phyloP scores from a whole-genome alignment of 2,329 filamentous ascomycete species.

The Botrytis elliptica region DNA sequence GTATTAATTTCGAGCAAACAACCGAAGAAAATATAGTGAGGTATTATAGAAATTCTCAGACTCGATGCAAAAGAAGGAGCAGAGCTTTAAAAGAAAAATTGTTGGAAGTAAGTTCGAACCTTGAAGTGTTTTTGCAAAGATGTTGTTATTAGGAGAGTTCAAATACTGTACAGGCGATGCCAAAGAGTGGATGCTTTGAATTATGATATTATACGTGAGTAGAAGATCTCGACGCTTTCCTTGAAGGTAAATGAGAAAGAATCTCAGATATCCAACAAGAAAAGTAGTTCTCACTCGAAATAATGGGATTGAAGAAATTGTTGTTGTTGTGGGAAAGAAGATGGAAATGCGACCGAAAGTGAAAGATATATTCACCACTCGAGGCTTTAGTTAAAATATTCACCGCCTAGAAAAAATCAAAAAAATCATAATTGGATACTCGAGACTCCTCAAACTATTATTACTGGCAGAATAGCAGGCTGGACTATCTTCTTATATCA shows the following conservation, averaged over 20 bases:
- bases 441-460: background rate
- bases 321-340: background rate
- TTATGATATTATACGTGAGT: background rate
- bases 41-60: background rate
- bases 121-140: background rate
- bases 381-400: background rate
- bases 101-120: background rate
- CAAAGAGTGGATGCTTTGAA: background rate
- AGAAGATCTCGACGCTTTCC: background rate
- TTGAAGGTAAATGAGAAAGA: background rate
- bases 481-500: background rate
- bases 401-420: background rate
- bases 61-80: background rate
- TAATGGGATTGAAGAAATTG: background rate
- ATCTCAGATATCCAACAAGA: background rate
- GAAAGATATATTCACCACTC: background rate
- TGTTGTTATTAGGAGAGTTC: background rate
- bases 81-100: background rate
- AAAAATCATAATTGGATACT: background rate
- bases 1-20: background rate
- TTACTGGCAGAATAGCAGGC: background rate
- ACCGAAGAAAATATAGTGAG: background rate
- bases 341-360: background rate
- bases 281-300: conserved; percentile 8
- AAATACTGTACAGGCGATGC: background rate